A percentile compares a stretch with the other conserved stretches of the same genome.
These are phyloP conservation scores for Styphnolobium japonicum DNA, from an alignment of 306 rosid species.

Conservation along the genomic window DNA sequence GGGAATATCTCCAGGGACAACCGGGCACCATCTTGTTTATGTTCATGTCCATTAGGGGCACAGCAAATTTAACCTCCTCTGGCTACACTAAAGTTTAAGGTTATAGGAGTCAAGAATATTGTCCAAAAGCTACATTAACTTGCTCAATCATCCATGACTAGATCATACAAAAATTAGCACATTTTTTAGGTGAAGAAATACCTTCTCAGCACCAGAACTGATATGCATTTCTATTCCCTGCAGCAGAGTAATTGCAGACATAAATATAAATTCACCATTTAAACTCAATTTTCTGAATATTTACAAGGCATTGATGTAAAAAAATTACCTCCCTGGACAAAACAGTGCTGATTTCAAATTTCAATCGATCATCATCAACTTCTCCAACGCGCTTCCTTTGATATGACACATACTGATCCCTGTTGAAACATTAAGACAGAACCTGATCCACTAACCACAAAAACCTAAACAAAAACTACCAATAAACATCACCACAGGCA, in stretches of 20 bases:
- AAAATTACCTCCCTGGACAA: constrained; percentile 73
- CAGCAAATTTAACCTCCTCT: constrained; percentile 92
- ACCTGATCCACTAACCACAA: not conserved
- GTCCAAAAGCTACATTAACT: constrained; percentile 43
- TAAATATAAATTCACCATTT: not conserved
- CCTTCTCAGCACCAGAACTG: constrained; percentile 73
- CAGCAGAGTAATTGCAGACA: constrained; percentile 21
- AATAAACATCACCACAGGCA: too few species aligned
- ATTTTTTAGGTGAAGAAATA: constrained; percentile 42
- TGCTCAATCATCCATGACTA: constrained; percentile 14
- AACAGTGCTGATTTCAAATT: constrained; percentile 83
- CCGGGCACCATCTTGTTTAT: constrained; percentile 83
- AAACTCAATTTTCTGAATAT: not conserved
- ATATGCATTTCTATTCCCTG: constrained; percentile 96
- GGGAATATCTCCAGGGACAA: constrained; percentile 81
- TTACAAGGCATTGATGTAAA: not conserved
- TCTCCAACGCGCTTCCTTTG: constrained; percentile 56
- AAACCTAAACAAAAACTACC: not conserved
- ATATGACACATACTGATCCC: constrained; percentile 71
- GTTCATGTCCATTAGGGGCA: constrained; percentile 81
- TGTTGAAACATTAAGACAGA: constrained; percentile 19
- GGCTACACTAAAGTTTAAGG: constrained; percentile 78
- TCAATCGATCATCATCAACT: constrained; percentile 87
- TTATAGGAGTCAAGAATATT: constrained; percentile 50
- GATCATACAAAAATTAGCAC: constrained; percentile 18